These are phyloP conservation scores for Sarocladium brachiariae DNA, from an alignment of 2,329 filamentous ascomycete species.

Conservation along the genomic window DNA sequence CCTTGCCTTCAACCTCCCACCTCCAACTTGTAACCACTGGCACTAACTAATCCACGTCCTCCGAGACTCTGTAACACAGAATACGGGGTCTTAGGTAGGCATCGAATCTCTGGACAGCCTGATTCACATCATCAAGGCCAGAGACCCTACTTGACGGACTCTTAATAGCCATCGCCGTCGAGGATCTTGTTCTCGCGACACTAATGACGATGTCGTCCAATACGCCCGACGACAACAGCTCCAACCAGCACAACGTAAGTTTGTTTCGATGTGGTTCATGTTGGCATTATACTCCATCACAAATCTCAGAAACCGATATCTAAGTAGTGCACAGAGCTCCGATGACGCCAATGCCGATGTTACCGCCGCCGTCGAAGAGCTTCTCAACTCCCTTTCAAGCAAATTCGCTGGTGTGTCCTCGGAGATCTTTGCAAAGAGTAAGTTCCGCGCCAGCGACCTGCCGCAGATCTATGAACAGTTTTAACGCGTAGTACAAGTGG, in stretches of 20 bases:
- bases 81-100: too few species aligned
- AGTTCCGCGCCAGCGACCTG: slow-evolving; percentile 24
- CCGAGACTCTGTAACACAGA: neutral
- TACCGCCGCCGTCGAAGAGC: slow-evolving; percentile 74
- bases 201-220: slow-evolving; percentile 29
- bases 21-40: too few species aligned
- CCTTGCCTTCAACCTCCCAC: too few species aligned
- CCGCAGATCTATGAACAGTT: neutral
- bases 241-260: slow-evolving; percentile 30
- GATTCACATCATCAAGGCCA: too few species aligned
- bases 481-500: slow-evolving; percentile 53
- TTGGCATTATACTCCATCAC: too few species aligned
- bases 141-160: too few species aligned
- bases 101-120: too few species aligned
- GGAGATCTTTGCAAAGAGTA: slow-evolving; percentile 85
- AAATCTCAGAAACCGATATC: neutral
- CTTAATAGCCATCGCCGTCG: too few species aligned
- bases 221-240: slow-evolving; percentile 24
- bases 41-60: too few species aligned
- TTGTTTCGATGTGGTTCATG: too few species aligned
- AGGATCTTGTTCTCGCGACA: neutral
- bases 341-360: slow-evolving; percentile 57
- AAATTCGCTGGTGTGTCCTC: slow-evolving; percentile 81
- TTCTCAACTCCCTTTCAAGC: slow-evolving; percentile 74
- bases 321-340: slow-evolving; percentile 22